Evolutionary conservation across 2,329 filamentous ascomycete species (phyloP).

Genomic region (Colletotrichum spinosum): DNA sequence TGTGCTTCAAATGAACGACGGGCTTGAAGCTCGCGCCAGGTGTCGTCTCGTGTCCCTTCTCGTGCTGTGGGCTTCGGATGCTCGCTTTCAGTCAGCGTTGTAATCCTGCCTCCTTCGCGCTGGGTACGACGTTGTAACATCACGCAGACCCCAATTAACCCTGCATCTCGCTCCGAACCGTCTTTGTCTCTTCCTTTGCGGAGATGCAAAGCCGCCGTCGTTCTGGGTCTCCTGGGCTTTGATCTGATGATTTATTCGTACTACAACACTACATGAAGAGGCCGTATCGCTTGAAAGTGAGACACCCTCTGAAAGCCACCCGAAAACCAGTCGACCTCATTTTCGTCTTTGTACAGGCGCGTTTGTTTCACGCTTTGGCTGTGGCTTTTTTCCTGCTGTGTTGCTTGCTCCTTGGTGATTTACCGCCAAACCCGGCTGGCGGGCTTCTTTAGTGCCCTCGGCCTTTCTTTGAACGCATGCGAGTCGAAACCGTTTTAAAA

Average conservation of each 20-base stretch:
- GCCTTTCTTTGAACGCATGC: background rate
- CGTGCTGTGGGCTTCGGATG: too few relatives aligned
- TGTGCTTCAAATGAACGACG: too few relatives aligned
- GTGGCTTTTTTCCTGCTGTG: slow-evolving; percentile 17
- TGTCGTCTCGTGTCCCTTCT: too few relatives aligned
- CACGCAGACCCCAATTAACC: slow-evolving; percentile 1
- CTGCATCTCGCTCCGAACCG: too few relatives aligned
- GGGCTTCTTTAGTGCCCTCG: slow-evolving; percentile 2
- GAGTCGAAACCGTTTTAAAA: slow-evolving; percentile 8
- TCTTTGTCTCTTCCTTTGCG: background rate
- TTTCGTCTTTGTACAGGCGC: slow-evolving; percentile 5
- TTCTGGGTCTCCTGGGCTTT: too few relatives aligned
- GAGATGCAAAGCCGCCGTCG: background rate
- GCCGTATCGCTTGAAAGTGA: slow-evolving; percentile 7
- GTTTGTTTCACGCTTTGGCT: slow-evolving; percentile 26
- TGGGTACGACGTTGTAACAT: slow-evolving; percentile 15
- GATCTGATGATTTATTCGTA: background rate
- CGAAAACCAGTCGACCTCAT: slow-evolving; percentile 9
- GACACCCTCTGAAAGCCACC: background rate
- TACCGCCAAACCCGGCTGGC: slow-evolving; percentile 3
- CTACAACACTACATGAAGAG: background rate
- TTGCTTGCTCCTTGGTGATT: slow-evolving; percentile 7
- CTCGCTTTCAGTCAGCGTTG: background rate
- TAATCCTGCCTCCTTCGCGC: background rate
- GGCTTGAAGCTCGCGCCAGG: too few relatives aligned